These are phyloP conservation scores for Lecanoromycetidae sp. DNA, from an alignment of 2,329 filamentous ascomycete genomes.

Conservation along the genomic window DNA sequence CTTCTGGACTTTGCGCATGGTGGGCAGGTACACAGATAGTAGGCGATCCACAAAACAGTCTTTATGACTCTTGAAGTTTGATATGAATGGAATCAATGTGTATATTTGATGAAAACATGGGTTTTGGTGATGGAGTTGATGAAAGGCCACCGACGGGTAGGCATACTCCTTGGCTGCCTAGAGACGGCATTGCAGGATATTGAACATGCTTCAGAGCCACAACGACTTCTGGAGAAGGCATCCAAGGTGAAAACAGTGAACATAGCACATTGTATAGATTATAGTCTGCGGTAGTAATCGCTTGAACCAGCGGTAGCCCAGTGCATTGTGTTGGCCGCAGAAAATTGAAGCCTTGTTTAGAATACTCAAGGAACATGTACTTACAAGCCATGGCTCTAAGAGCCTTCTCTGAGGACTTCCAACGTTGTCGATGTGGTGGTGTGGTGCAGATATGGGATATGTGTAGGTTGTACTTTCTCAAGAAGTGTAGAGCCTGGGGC, in stretches of 20 bases:
- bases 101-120: constrained; percentile 13
- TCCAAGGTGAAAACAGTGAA: not conserved
- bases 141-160: constrained; percentile 5
- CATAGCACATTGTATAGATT: not conserved
- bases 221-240: not conserved
- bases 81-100: not conserved
- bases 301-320: constrained; percentile 20
- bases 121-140: constrained; percentile 19
- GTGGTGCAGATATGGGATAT: not conserved
- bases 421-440: constrained; percentile 7
- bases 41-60: constrained; percentile 16
- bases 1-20: constrained; percentile 8
- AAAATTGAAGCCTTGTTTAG: constrained; percentile 18
- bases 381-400: constrained; percentile 30
- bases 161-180: not conserved
- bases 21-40: not conserved
- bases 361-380: constrained; percentile 20
- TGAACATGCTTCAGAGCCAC: not conserved
- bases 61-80: not conserved
- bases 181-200: not conserved
- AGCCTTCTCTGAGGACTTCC: not conserved
- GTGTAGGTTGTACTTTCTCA: not conserved
- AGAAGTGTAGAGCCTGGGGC: no score
- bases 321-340: not conserved
- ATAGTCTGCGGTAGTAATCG: not conserved